These are phyloP conservation scores for Eurotiales sp. DNA, from an alignment of 2,329 filamentous ascomycete genomes.

Conservation along the genomic window DNA sequence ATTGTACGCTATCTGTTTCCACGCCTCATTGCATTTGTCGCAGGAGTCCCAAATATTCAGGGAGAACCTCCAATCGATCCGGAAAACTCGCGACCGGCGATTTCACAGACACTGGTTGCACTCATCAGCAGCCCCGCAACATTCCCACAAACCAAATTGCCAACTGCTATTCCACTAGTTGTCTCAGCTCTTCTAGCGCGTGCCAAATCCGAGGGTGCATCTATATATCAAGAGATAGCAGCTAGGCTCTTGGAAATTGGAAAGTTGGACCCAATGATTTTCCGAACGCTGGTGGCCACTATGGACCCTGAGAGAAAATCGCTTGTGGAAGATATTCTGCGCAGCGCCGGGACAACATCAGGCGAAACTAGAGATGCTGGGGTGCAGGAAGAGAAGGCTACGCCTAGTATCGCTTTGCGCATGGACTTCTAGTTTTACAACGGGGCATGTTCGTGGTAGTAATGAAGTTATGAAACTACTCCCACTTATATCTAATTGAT, in stretches of 20 bases:
- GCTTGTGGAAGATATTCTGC: conserved; percentile 77
- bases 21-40: conserved; percentile 70
- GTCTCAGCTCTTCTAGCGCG: conserved; percentile 72
- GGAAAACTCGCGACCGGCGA: conserved; percentile 66
- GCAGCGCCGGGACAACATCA: conserved; percentile 54
- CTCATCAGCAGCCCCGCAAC: conserved; percentile 53
- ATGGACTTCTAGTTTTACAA: conserved; percentile 69
- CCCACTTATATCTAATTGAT: not conserved
- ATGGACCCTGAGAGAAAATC: conserved; percentile 68
- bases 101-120: conserved; percentile 72
- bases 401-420: conserved; percentile 85
- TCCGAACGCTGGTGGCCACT: conserved; percentile 68
- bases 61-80: conserved; percentile 64
- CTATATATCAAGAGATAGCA: conserved; percentile 69
- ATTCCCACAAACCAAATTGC: conserved; percentile 26
- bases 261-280: conserved; percentile 66
- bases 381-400: conserved; percentile 45
- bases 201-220: conserved; percentile 59
- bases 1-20: conserved; percentile 73
- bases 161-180: conserved; percentile 66
- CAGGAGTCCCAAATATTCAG: conserved; percentile 48
- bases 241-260: conserved; percentile 76
- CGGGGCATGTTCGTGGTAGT: not conserved
- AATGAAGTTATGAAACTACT: not conserved
- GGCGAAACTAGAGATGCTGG: conserved; percentile 45